Percentiles rank a stretch among this genome's conserved stretches.
Evolutionary conservation across 2,329 filamentous ascomycete genomes (phyloP).

Genomic region (Cucurbitaria berberidis): DNA sequence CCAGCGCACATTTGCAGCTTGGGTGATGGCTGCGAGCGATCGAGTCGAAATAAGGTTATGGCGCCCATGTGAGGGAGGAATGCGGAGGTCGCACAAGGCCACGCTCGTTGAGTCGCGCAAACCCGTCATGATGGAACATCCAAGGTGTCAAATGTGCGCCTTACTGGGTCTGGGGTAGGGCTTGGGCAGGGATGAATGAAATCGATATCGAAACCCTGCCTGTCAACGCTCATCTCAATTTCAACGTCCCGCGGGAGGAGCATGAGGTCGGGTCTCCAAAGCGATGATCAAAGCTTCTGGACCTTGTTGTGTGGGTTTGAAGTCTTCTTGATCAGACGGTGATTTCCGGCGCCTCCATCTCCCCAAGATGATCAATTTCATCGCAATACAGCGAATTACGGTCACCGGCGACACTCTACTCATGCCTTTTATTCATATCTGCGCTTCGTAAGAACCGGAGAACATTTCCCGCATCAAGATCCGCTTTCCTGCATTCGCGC

Average conservation of each 20-base stretch:
- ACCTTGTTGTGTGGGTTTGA: background rate
- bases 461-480: too few species aligned
- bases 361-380: too few species aligned
- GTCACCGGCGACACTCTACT: too few species aligned
- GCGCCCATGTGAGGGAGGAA: background rate
- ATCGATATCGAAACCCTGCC: background rate
- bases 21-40: background rate
- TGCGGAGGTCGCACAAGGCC: slow-evolving; percentile 1
- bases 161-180: background rate
- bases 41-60: slow-evolving; percentile 8
- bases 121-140: background rate
- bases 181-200: background rate
- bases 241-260: background rate
- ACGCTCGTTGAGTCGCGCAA: background rate
- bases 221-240: slow-evolving; percentile 12
- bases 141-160: background rate
- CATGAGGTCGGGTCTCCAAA: background rate
- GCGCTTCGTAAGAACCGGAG: too few species aligned
- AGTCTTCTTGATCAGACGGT: background rate
- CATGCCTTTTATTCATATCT: too few species aligned
- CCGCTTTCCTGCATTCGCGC: too few species aligned
- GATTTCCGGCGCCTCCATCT: background rate
- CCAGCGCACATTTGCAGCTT: background rate
- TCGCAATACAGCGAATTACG: too few species aligned
- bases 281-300: slow-evolving; percentile 8